Conservation (phyloP, 208 protist genomes). For the Trypanosomatidae sp. region DNA sequence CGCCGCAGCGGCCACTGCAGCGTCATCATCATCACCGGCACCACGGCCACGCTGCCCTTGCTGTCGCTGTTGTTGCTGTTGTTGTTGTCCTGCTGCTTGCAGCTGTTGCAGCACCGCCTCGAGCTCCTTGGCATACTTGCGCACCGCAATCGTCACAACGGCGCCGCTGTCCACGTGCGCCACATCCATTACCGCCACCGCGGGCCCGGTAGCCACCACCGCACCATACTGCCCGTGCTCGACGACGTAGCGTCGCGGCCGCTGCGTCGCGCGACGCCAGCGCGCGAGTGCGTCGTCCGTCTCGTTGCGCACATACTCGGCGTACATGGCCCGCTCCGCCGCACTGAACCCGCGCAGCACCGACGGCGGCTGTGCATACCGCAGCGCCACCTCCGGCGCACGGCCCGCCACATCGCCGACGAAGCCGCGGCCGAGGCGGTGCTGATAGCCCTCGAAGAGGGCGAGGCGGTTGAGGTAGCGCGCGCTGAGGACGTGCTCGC, state of each 20-base stretch:
- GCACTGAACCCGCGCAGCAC: slow-evolving; percentile 52
- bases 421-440: slow-evolving; percentile 51
- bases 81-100: not conserved
- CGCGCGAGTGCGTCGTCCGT: slow-evolving; percentile 33
- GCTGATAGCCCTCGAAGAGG: slow-evolving; percentile 44
- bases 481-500: slow-evolving; percentile 72
- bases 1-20: not conserved
- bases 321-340: slow-evolving; percentile 74
- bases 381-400: slow-evolving; percentile 63
- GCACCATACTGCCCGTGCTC: slow-evolving; percentile 60
- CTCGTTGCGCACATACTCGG: slow-evolving; percentile 57
- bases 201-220: slow-evolving; percentile 23
- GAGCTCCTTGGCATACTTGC: slow-evolving; percentile 20
- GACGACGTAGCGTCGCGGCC: slow-evolving; percentile 50
- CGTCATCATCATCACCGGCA: not conserved
- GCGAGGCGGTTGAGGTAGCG: slow-evolving; percentile 73
- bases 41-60: not conserved
- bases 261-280: slow-evolving; percentile 28
- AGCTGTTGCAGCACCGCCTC: not conserved
- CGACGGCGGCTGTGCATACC: slow-evolving; percentile 45
- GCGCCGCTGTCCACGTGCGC: slow-evolving; percentile 29
- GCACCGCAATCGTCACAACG: slow-evolving; percentile 36
- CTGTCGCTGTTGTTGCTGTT: not conserved
- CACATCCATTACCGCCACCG: slow-evolving; percentile 53
- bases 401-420: slow-evolving; percentile 24